phyloP scores from a whole-genome alignment of 768 basidiomycete genomes.

The Nevesoporus exiguus region DNA sequence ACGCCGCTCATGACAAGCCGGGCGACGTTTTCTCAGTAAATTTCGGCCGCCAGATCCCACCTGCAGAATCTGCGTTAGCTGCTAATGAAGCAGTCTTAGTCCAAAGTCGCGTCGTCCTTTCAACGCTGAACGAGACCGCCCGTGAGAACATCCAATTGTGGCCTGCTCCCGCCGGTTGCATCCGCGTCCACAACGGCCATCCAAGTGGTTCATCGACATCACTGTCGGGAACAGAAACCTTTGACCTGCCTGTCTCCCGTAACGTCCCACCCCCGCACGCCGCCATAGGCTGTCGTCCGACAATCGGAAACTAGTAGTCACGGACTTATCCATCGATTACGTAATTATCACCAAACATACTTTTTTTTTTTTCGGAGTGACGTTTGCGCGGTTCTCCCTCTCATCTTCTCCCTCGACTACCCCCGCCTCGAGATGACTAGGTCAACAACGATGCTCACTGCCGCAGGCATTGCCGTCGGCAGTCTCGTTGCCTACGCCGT shows the following conservation, averaged over 20 bases:
- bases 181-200: constrained; percentile 3
- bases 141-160: constrained; percentile 18
- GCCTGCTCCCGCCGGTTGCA: constrained; percentile 7
- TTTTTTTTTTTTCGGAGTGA: constrained; percentile 8
- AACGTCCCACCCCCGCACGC: too few relatives aligned
- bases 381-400: not conserved
- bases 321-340: constrained; percentile 13
- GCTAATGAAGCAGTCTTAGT: constrained; percentile 19
- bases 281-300: too few relatives aligned
- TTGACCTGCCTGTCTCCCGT: too few relatives aligned
- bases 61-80: constrained; percentile 17
- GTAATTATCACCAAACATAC: constrained; percentile 19
- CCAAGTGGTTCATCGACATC: too few relatives aligned
- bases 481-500: constrained; percentile 73
- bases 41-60: constrained; percentile 23
- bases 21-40: constrained; percentile 19
- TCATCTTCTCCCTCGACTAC: constrained; percentile 14
- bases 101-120: constrained; percentile 22
- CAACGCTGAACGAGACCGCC: constrained; percentile 16
- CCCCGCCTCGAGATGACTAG: constrained; percentile 20
- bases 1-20: constrained; percentile 41
- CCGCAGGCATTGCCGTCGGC: constrained; percentile 48
- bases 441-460: constrained; percentile 39
- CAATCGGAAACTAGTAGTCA: not conserved
- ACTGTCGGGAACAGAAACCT: too few relatives aligned